Conservation (phyloP, 1,139 yeast species). For the Pichia sp. region DNA sequence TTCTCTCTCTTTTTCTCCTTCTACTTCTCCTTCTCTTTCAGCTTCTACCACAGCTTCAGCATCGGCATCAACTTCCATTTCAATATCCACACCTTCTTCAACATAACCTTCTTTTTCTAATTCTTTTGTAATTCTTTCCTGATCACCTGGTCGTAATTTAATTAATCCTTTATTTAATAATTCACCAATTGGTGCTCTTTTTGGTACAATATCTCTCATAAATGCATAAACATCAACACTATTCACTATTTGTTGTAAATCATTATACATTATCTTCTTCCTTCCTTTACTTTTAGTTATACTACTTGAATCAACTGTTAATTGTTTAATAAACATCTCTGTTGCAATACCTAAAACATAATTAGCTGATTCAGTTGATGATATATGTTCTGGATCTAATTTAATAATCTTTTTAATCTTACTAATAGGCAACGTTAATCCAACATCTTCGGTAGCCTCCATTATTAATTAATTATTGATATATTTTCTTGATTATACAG, state of each 20-base stretch:
- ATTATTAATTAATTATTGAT: background rate
- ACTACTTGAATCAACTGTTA: slow-evolving; percentile 74
- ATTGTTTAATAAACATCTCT: slow-evolving; percentile 72
- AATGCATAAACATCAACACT: slow-evolving; percentile 64
- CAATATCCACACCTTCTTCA: background rate
- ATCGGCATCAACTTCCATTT: background rate
- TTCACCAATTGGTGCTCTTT: slow-evolving; percentile 48
- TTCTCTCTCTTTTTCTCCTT: background rate
- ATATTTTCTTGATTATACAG: no score
- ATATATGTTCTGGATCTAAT: slow-evolving; percentile 74
- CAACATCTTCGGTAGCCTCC: slow-evolving; percentile 2
- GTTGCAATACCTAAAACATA: slow-evolving; percentile 85
- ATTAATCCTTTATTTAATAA: slow-evolving; percentile 44
- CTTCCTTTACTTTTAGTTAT: slow-evolving; percentile 64
- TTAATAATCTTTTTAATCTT: slow-evolving; percentile 80
- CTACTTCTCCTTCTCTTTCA: no score
- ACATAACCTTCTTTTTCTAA: slow-evolving; percentile 10
- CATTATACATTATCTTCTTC: slow-evolving; percentile 66
- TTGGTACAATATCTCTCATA: slow-evolving; percentile 63
- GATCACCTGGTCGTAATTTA: slow-evolving; percentile 26
- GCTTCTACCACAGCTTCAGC: slow-evolving; percentile 1
- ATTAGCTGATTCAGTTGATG: slow-evolving; percentile 74
- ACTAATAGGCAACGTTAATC: slow-evolving; percentile 57
- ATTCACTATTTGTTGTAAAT: slow-evolving; percentile 66
- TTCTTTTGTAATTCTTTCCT: slow-evolving; percentile 7